A percentile compares a stretch with the other conserved stretches of the same genome.
Conservation (phyloP, 2,329 filamentous ascomycete genomes). For the Fusarium domesticum region DNA sequence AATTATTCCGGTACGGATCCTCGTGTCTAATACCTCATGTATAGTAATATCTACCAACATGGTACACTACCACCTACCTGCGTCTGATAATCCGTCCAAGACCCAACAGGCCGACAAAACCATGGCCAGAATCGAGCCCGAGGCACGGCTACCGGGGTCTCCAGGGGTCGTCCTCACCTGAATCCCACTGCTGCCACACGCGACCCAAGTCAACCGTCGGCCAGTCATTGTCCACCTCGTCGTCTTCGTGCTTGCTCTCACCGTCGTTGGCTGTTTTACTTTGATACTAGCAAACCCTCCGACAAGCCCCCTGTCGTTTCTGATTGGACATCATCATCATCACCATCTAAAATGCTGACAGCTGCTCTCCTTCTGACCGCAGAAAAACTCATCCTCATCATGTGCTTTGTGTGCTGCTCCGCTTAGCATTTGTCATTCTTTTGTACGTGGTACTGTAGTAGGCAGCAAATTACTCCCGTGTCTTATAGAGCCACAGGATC, state of each 20-base stretch:
- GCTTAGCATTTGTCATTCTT: too few relatives aligned
- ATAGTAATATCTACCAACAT: background rate
- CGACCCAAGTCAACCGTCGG: conserved; percentile 27
- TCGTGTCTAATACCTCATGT: too few relatives aligned
- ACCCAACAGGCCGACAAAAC: conserved; percentile 16
- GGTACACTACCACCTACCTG: background rate
- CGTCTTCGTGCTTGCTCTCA: conserved; percentile 22
- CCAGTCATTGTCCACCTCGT: conserved; percentile 22
- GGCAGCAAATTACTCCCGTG: too few relatives aligned
- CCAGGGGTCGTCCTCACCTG: conserved; percentile 28
- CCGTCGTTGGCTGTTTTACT: conserved; percentile 30
- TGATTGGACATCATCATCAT: conserved; percentile 17
- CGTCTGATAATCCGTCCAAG: too few relatives aligned
- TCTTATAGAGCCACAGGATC: background rate
- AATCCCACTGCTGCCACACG: conserved; percentile 29
- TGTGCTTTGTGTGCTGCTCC: too few relatives aligned
- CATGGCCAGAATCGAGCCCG: conserved; percentile 15
- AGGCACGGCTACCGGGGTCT: conserved; percentile 24
- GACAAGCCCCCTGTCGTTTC: conserved; percentile 25
- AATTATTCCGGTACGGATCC: too few relatives aligned
- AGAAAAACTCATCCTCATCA: too few relatives aligned
- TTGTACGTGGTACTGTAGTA: too few relatives aligned
- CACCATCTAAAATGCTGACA: conserved; percentile 10
- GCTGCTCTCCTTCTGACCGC: conserved; percentile 10
- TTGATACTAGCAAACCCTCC: conserved; percentile 26